Percentiles rank a stretch among this genome's conserved stretches.
phyloP scores from a whole-genome alignment of 225 moss, liverwort and hornwort species.

The Climacium dendroides region DNA sequence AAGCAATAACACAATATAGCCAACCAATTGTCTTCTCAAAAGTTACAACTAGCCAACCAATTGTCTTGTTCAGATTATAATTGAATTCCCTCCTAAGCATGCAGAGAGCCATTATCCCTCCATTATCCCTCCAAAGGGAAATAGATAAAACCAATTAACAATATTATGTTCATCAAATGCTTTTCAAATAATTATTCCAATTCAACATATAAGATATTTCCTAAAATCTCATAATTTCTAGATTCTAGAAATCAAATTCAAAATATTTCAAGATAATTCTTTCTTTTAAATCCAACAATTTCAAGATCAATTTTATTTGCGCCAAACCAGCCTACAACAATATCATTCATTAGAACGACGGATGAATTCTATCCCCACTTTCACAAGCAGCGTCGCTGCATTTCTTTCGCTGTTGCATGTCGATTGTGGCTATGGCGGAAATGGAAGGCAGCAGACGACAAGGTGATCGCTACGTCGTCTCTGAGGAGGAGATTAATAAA shows the following conservation, averaged over 20 bases:
- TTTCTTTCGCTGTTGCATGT: neutral
- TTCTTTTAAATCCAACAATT: neutral
- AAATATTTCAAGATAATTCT: no score
- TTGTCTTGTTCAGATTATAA: no score
- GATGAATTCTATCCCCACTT: neutral
- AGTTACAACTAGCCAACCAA: no score
- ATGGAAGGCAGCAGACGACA: slow-evolving; percentile 26
- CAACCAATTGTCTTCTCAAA: no score
- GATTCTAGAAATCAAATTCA: neutral
- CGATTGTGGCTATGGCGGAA: slow-evolving; percentile 26
- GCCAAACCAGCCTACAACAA: neutral
- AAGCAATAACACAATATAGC: accelerated
- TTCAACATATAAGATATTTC: no score
- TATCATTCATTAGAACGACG: neutral
- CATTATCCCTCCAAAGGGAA: no score
- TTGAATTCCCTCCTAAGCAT: no score
- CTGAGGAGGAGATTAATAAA: slow-evolving; percentile 32
- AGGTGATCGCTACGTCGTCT: slow-evolving; percentile 52
- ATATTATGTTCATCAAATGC: no score
- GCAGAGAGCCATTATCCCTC: no score
- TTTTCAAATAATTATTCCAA: no score
- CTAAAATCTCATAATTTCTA: accelerated
- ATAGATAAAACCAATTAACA: no score
- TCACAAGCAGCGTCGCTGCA: neutral
- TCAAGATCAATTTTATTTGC: neutral